Conservation (phyloP, 208 protist species). For the Porcisia deanei region DNA sequence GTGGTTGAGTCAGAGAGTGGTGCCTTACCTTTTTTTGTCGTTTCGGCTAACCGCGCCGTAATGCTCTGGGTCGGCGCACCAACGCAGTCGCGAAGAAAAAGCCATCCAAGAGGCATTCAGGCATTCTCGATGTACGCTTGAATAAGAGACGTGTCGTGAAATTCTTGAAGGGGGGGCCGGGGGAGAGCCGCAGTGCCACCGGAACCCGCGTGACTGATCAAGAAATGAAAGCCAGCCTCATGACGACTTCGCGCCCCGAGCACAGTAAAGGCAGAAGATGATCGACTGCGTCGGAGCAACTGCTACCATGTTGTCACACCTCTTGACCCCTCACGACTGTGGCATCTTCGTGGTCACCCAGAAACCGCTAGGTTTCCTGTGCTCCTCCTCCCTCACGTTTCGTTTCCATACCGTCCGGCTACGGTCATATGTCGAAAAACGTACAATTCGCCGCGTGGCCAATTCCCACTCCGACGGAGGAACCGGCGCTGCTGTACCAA, state of each 20-base stretch:
- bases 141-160: not conserved
- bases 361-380: conserved; percentile 46
- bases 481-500: not conserved
- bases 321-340: conserved; percentile 1
- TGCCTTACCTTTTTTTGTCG: too few relatives aligned
- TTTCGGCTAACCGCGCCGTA: not conserved
- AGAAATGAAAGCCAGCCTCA: not conserved
- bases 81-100: not conserved
- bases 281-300: not conserved
- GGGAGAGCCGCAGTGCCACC: not conserved
- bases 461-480: conserved; percentile 46
- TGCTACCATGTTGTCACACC: not conserved
- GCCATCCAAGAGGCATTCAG: not conserved
- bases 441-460: conserved; percentile 47
- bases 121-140: not conserved
- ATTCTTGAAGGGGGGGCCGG: not conserved
- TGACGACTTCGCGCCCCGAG: not conserved
- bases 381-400: conserved; percentile 62
- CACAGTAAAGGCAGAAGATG: not conserved
- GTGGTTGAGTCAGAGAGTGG: not conserved
- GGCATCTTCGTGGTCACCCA: conserved; percentile 81
- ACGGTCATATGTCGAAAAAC: conserved; percentile 52
- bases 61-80: not conserved
- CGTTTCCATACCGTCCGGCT: conserved; percentile 60
- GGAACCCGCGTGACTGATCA: not conserved